These are phyloP conservation scores for Leccinum variicolor DNA, from an alignment of 768 basidiomycete species.

Conservation along the genomic window DNA sequence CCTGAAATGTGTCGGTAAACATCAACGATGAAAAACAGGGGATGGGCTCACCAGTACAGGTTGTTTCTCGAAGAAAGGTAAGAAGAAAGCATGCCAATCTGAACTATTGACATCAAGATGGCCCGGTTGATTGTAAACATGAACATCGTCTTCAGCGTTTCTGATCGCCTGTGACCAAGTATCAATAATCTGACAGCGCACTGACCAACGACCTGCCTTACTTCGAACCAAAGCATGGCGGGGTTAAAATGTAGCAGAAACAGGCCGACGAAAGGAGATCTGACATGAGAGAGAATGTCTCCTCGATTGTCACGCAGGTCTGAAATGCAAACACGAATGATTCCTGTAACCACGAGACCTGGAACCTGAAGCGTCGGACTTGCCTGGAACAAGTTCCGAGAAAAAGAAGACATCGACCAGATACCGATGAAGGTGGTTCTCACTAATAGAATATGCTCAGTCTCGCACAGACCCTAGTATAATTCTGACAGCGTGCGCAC, in stretches of 20 bases:
- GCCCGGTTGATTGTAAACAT: slow-evolving; percentile 17
- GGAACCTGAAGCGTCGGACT: not conserved
- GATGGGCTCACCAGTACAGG: slow-evolving; percentile 16
- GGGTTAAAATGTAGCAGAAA: slow-evolving; percentile 13
- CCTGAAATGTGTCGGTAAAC: slow-evolving; percentile 3
- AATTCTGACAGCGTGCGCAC: not conserved
- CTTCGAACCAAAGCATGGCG: slow-evolving; percentile 4
- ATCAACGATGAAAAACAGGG: not conserved
- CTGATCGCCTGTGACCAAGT: slow-evolving; percentile 6
- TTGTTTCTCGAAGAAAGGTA: slow-evolving; percentile 11
- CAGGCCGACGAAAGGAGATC: slow-evolving; percentile 13
- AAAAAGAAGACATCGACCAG: slow-evolving; percentile 1
- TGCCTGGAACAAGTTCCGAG: slow-evolving; percentile 7
- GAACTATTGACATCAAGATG: slow-evolving; percentile 17
- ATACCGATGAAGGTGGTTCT: slow-evolving; percentile 11
- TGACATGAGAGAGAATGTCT: slow-evolving; percentile 12
- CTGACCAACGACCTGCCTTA: not conserved
- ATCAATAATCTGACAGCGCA: not conserved
- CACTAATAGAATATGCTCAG: slow-evolving; percentile 7
- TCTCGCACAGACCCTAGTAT: not conserved
- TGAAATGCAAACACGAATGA: not conserved
- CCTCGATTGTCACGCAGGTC: slow-evolving; percentile 8
- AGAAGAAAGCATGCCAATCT: slow-evolving; percentile 14
- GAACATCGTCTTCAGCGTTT: slow-evolving; percentile 13
- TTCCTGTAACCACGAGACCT: not conserved